These are phyloP conservation scores for Tricholoma hemisulphureum DNA, from an alignment of 768 basidiomycete genomes.

Conservation along the genomic window DNA sequence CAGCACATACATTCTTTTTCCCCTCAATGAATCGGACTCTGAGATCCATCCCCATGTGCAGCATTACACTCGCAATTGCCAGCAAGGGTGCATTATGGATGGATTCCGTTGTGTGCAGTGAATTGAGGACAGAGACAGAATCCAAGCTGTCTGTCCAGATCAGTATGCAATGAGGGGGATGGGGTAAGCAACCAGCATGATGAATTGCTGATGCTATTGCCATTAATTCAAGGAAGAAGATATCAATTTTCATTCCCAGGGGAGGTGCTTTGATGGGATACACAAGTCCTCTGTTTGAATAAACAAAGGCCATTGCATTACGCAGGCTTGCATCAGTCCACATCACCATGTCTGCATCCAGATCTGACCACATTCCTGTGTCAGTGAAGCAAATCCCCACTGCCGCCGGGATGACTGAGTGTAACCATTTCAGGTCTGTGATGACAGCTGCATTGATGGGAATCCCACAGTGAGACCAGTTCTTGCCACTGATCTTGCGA, in stretches of 20 bases:
- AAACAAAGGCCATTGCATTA: neutral
- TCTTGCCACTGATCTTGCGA: too few species aligned
- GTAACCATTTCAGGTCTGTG: too few species aligned
- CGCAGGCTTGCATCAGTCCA: conserved; percentile 4
- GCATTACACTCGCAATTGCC: conserved; percentile 4
- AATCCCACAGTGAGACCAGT: too few species aligned
- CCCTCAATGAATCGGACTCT: conserved; percentile 19
- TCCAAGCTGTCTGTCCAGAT: too few species aligned
- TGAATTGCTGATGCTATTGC: conserved; percentile 5
- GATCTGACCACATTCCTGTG: too few species aligned
- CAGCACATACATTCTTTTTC: too few species aligned
- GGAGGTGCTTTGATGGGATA: neutral
- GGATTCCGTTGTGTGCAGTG: conserved; percentile 8
- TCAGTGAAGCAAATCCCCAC: too few species aligned
- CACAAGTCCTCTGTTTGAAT: too few species aligned
- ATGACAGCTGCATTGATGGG: too few species aligned
- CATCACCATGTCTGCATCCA: neutral
- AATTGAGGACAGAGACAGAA: conserved; percentile 12
- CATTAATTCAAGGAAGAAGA: conserved; percentile 7
- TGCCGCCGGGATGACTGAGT: too few species aligned
- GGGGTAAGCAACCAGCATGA: conserved; percentile 7
- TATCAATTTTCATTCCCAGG: neutral
- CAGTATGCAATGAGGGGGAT: too few species aligned
- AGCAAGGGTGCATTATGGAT: neutral
- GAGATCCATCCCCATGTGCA: conserved; percentile 13